Evolutionary conservation across 371 early-diverging fungal genomes (phyloP).

Genomic region (Mucor irregularis): DNA sequence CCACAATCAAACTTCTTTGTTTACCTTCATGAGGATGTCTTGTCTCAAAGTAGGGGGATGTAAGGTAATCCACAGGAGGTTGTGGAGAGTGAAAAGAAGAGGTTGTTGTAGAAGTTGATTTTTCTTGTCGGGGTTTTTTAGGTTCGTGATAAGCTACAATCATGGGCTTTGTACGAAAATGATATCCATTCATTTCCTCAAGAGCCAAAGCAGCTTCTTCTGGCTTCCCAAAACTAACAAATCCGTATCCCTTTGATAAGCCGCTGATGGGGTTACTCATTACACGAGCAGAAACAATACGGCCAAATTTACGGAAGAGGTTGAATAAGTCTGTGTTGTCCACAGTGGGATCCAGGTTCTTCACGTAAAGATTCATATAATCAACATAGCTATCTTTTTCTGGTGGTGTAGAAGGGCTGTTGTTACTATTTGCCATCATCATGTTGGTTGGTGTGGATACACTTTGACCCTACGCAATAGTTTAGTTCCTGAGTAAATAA

Average conservation of each 20-base stretch:
- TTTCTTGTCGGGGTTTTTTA: constrained; percentile 39
- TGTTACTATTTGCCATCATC: neutral
- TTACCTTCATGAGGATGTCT: constrained; percentile 30
- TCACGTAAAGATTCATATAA: constrained; percentile 44
- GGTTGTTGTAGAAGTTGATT: constrained; percentile 24
- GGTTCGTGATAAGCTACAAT: constrained; percentile 51
- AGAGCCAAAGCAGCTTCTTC: constrained; percentile 44
- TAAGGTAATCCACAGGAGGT: constrained; percentile 23
- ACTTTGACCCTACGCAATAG: neutral
- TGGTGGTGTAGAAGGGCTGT: no score
- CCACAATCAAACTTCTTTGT: no score
- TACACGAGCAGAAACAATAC: constrained; percentile 49
- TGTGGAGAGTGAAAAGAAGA: constrained; percentile 28
- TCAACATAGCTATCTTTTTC: constrained; percentile 25
- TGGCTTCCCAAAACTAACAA: constrained; percentile 42
- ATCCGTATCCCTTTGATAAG: constrained; percentile 48
- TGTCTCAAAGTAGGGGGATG: constrained; percentile 25
- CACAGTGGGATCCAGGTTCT: constrained; percentile 44
- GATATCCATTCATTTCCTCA: constrained; percentile 36
- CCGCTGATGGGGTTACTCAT: constrained; percentile 47
- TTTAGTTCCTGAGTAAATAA: neutral
- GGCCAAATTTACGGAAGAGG: constrained; percentile 43
- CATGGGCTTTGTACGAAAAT: constrained; percentile 31
- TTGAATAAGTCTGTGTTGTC: constrained; percentile 41
- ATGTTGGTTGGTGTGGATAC: constrained; percentile 1